These are phyloP conservation scores for Botryotinia calthae DNA, from an alignment of 2,329 filamentous ascomycete species.

Conservation along the genomic window DNA sequence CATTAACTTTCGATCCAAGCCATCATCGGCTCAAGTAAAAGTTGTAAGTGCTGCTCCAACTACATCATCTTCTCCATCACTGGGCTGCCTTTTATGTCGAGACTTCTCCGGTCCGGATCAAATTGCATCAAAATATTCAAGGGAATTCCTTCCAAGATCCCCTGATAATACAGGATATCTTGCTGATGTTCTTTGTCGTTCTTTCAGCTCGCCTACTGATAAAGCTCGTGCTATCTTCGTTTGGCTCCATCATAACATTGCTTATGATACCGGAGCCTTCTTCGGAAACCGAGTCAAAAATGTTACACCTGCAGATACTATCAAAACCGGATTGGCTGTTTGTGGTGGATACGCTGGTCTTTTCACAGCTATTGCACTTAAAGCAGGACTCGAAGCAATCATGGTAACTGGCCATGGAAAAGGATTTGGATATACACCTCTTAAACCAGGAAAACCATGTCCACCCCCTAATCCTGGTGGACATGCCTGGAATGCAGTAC, in stretches of 20 bases:
- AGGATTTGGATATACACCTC: conserved; percentile 68
- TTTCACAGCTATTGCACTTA: conserved; percentile 73
- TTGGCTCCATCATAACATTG: conserved; percentile 93
- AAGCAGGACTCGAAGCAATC: conserved; percentile 75
- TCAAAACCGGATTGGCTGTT: conserved; percentile 77
- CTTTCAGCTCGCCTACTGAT: conserved; percentile 79
- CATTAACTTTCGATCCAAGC: conserved; percentile 36
- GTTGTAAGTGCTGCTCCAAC: conserved; percentile 38
- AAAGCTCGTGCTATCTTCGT: conserved; percentile 92
- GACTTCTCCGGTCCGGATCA: conserved; percentile 82
- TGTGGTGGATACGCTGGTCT: conserved; percentile 88
- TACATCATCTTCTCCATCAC: conserved; percentile 29
- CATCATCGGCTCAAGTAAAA: conserved; percentile 48
- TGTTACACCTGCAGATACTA: conserved; percentile 68
- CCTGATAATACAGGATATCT: conserved; percentile 68
- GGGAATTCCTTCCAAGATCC: conserved; percentile 61
- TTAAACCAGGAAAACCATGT: conserved; percentile 61
- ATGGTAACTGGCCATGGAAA: conserved; percentile 81
- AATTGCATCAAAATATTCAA: conserved; percentile 75
- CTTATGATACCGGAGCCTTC: conserved; percentile 78
- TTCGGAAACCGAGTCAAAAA: conserved; percentile 67
- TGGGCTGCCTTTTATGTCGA: conserved; percentile 75
- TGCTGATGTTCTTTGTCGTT: conserved; percentile 71
- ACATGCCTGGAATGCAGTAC: conserved; percentile 93
- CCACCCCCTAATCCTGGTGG: conserved; percentile 61